Evolutionary conservation across 1,284 basidiomycete genomes (phyloP).

Genomic region (Microbotryum lychnidis-dioicae): DNA sequence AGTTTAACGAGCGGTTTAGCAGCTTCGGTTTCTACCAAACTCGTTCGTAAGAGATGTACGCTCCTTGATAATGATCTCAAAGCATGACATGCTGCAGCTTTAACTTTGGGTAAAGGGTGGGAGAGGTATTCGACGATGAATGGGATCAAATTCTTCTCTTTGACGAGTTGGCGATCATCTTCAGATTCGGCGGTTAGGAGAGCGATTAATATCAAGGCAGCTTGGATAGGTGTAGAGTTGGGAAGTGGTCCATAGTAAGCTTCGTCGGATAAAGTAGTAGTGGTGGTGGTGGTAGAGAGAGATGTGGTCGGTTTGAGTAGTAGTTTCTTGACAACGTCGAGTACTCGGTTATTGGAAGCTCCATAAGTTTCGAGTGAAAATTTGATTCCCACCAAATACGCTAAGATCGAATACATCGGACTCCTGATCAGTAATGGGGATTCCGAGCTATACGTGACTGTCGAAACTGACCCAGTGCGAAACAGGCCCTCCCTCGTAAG

Average conservation of each 20-base stretch:
- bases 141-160: conserved; percentile 52
- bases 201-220: conserved; percentile 47
- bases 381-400: too few species aligned
- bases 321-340: conserved; percentile 51
- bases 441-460: too few species aligned
- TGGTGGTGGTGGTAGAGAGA: too few species aligned
- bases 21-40: conserved; percentile 68
- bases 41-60: conserved; percentile 68
- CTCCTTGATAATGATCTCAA: conserved; percentile 69
- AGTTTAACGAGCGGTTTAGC: conserved; percentile 53
- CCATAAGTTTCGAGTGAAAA: too few species aligned
- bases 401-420: too few species aligned
- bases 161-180: conserved; percentile 58
- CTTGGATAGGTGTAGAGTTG: neutral
- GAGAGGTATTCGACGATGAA: conserved; percentile 51
- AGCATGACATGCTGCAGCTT: conserved; percentile 76
- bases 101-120: conserved; percentile 61
- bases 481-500: too few species aligned
- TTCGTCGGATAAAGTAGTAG: neutral
- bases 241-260: neutral
- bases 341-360: conserved; percentile 18
- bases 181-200: conserved; percentile 61
- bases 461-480: too few species aligned
- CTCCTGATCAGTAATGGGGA: too few species aligned
- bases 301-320: conserved; percentile 54